Evolutionary conservation across 805 yeast genomes (phyloP).

Genomic region (Yarrowia alimentaria): DNA sequence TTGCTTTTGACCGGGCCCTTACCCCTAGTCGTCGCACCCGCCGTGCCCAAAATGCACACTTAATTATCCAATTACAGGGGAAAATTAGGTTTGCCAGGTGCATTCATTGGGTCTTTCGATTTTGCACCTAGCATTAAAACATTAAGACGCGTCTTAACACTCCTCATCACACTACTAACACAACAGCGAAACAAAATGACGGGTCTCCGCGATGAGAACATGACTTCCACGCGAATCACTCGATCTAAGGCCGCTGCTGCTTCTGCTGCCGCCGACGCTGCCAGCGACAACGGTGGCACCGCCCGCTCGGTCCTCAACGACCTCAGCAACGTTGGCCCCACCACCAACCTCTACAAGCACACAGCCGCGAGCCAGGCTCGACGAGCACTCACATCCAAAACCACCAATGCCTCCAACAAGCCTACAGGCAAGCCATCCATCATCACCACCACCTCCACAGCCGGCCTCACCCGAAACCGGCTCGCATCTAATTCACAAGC

Average conservation of each 20-base stretch:
- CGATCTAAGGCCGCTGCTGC: slow-evolving; percentile 19
- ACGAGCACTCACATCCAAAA: slow-evolving; percentile 24
- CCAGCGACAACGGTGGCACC: slow-evolving; percentile 4
- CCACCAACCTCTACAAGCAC: slow-evolving; percentile 21
- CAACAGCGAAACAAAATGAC: slow-evolving; percentile 26
- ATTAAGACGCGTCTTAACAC: slow-evolving; percentile 17
- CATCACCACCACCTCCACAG: slow-evolving; percentile 2
- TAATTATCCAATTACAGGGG: too few relatives aligned
- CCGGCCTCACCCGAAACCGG: slow-evolving; percentile 21
- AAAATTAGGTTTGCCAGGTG: too few relatives aligned
- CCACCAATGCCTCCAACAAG: slow-evolving; percentile 47
- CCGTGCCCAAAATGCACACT: too few relatives aligned
- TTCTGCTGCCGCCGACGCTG: not conserved
- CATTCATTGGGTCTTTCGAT: too few relatives aligned
- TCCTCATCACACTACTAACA: slow-evolving; percentile 16
- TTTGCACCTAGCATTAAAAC: too few relatives aligned
- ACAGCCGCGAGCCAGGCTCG: slow-evolving; percentile 19
- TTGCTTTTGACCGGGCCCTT: too few relatives aligned
- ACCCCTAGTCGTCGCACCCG: too few relatives aligned
- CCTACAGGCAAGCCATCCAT: slow-evolving; percentile 52
- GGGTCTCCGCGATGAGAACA: slow-evolving; percentile 27
- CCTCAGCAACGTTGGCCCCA: slow-evolving; percentile 22
- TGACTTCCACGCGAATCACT: slow-evolving; percentile 20
- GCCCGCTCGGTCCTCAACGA: slow-evolving; percentile 24
- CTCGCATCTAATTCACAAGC: not conserved